Evolutionary conservation across 2,329 filamentous ascomycete species (phyloP).

Genomic region (Exophiala dermatitidis): DNA sequence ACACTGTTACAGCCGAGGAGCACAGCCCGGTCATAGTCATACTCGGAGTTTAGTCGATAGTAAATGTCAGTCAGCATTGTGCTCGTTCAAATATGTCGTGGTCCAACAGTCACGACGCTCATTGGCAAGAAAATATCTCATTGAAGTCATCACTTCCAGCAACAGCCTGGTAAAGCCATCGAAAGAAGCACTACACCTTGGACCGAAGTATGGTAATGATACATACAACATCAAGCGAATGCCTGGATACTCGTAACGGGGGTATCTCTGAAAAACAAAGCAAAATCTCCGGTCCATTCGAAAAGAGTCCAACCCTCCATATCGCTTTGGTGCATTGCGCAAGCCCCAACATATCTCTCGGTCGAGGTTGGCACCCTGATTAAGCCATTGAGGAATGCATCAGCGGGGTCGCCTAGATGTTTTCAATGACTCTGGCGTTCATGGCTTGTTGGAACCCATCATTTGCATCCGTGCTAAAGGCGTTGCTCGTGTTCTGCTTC

Average conservation of each 20-base stretch:
- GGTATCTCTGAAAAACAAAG: conserved; percentile 17
- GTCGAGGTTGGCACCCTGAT: background rate
- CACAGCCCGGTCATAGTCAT: no score
- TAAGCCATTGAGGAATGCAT: no score
- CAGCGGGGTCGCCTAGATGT: conserved; percentile 54
- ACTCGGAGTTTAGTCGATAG: no score
- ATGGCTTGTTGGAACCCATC: conserved; percentile 72
- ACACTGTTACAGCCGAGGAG: no score
- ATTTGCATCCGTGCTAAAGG: conserved; percentile 33
- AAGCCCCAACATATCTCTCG: no score
- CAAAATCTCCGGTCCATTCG: background rate
- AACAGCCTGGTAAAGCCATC: background rate
- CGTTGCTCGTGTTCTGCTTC: conserved; percentile 35
- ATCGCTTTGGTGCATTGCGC: no score
- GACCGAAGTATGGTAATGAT: conserved; percentile 8
- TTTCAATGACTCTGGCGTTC: conserved; percentile 74
- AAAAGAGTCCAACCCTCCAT: background rate
- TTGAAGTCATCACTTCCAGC: background rate
- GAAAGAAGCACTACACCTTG: background rate
- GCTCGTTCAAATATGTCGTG: no score
- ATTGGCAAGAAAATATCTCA: no score
- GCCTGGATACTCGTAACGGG: conserved; percentile 19
- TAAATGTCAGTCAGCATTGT: no score
- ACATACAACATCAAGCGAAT: conserved; percentile 17
- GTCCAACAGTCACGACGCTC: no score